Percentiles rank a stretch among this genome's conserved stretches.
Evolutionary conservation across 306 rosid genomes (phyloP).

Genomic region (Carpinus viminea): DNA sequence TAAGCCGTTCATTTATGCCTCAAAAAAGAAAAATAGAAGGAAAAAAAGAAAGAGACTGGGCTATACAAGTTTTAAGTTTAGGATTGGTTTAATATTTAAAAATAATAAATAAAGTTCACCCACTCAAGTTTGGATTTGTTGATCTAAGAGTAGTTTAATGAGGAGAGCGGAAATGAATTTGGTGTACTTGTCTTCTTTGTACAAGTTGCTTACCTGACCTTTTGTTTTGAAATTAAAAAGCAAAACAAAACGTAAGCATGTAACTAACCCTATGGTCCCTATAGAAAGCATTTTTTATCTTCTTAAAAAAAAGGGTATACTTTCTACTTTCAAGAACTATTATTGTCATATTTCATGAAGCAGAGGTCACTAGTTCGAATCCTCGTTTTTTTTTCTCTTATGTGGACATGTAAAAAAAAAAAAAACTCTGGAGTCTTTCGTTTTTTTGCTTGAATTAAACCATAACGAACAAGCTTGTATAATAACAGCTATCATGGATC

Average conservation of each 20-base stretch:
- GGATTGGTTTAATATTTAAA: neutral
- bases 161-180: neutral
- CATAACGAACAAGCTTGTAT: no score
- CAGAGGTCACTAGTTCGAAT: no score
- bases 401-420: no score
- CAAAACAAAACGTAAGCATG: neutral
- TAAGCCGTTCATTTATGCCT: neutral
- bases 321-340: no score
- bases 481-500: no score
- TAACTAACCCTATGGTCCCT: neutral
- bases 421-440: no score
- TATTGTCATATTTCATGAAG: no score
- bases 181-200: neutral
- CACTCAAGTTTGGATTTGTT: slow-evolving; percentile 9
- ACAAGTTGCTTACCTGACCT: neutral
- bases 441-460: no score
- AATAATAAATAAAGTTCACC: neutral
- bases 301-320: no score
- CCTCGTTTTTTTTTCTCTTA: no score
- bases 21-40: neutral
- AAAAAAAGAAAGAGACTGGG: neutral
- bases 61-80: neutral
- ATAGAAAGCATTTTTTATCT: neutral
- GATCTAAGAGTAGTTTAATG: slow-evolving; percentile 5
- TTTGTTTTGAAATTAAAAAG: neutral